Evolutionary conservation across 2,329 filamentous ascomycete species (phyloP).

Genomic region (Penicillium sclerotigenum): DNA sequence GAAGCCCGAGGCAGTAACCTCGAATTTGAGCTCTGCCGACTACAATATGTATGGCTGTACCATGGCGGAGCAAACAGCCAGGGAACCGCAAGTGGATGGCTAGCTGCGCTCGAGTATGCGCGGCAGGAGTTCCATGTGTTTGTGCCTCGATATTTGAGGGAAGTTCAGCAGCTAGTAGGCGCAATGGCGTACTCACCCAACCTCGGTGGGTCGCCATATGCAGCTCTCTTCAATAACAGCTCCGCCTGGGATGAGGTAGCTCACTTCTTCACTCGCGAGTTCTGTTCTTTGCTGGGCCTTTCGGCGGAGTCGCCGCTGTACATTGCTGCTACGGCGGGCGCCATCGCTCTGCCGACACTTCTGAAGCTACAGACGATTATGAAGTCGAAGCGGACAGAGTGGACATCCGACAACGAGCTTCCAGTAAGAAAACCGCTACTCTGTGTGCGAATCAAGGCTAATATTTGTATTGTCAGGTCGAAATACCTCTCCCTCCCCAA

Average conservation of each 20-base stretch:
- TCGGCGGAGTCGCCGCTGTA: conserved; percentile 91
- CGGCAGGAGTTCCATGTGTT: conserved; percentile 71
- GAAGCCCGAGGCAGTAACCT: conserved; percentile 85
- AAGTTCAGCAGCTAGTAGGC: conserved; percentile 77
- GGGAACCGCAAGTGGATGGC: conserved; percentile 31
- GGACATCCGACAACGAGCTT: conserved; percentile 87
- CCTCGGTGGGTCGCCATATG: conserved; percentile 73
- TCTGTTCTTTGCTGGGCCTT: conserved; percentile 85
- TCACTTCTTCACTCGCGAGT: conserved; percentile 86
- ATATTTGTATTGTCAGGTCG: conserved; percentile 46
- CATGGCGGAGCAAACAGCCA: conserved; percentile 61
- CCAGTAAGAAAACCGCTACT: conserved; percentile 59
- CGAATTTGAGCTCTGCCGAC: conserved; percentile 87
- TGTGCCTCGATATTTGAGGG: conserved; percentile 67
- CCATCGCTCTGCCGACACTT: conserved; percentile 83
- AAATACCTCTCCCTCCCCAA: conserved; percentile 61
- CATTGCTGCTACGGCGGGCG: conserved; percentile 85
- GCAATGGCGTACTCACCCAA: conserved; percentile 79
- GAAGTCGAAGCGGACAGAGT: conserved; percentile 85
- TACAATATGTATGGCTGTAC: conserved; percentile 89
- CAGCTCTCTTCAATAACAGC: conserved; percentile 69
- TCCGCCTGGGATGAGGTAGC: conserved; percentile 79
- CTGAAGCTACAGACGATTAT: conserved; percentile 86
- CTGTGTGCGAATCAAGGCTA: conserved; percentile 41
- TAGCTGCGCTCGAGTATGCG: conserved; percentile 71